A percentile compares a stretch with the other conserved stretches of the same genome.
These are phyloP conservation scores for Salix dunnii DNA, from an alignment of 345 rosid genomes.

Conservation along the genomic window DNA sequence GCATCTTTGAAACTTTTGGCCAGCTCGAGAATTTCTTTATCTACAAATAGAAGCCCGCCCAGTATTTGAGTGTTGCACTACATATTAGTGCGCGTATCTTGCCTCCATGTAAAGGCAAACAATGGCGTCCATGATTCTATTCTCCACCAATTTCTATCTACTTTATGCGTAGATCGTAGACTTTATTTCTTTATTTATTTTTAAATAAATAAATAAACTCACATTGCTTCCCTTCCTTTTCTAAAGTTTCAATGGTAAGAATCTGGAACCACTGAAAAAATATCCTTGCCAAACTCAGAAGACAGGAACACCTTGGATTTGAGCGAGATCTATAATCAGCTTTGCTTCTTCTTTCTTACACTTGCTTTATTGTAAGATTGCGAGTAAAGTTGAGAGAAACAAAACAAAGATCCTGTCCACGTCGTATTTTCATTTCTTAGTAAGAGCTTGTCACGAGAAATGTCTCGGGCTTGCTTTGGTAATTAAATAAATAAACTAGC, in stretches of 20 bases:
- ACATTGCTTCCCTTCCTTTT: neutral
- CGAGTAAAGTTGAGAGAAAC: neutral
- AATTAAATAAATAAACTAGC: too few relatives aligned
- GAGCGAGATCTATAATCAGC: neutral
- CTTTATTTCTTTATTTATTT: neutral
- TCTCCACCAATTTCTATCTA: neutral
- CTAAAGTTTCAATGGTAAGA: neutral
- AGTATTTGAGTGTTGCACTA: too few relatives aligned
- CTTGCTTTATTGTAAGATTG: too few relatives aligned
- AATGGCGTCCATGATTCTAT: neutral
- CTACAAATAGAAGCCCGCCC: neutral
- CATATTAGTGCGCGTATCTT: neutral
- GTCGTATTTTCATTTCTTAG: neutral
- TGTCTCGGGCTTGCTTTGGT: neutral
- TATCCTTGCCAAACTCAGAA: neutral
- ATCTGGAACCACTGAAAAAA: neutral
- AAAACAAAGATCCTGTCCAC: neutral
- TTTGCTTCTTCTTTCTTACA: neutral
- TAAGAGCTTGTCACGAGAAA: neutral
- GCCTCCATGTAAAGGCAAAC: neutral
- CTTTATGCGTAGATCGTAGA: neutral
- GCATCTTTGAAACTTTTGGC: neutral
- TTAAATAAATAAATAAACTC: neutral
- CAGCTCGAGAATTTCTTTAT: neutral
- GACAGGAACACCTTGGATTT: neutral